Evolutionary conservation across 2,329 filamentous ascomycete species (phyloP), one percentile per base, ranked within the genome.

Genomic region (Westerdykella ornata): DNA sequence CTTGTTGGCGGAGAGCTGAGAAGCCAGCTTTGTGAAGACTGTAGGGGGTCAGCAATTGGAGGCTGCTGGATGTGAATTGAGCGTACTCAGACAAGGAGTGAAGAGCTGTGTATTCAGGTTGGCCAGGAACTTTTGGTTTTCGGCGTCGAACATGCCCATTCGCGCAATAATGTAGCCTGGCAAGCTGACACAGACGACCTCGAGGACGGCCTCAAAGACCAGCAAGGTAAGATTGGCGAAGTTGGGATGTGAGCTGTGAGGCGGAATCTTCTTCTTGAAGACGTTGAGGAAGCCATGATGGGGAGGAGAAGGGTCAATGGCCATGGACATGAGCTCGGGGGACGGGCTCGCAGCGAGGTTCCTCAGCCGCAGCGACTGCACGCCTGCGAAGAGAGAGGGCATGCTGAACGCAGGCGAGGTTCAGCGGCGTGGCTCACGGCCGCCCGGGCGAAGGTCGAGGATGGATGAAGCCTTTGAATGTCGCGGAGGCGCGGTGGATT

Each of bases 21-120:
- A 94, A 5, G 89, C 92, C 30, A 98, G 78, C 68, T 98, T 98
- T 13, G 87, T 95, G 68, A 97, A 98, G 66, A 98, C 88, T 92
- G 47, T 29, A 3, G 1, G 19, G 35, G 9, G 14, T 35, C 35
- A 43, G 37, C 20, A 17, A 33, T 14, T 16, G 12, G 16, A 43
- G 26, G 16, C 11, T n/a, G n/a, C 33, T 36, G 34, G 22, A 26
- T 26, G 22, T 9, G 34, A 36, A 35, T 34, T 28, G 13, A 28
- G n/a, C 61, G 47, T 80, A 94, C 87, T 94, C 49, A 98, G 80
- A 66, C 92, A 97, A 51, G 92, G 92, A 20, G 92, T 98, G 68
- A 98, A 98, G 32, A 98, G 76, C 71, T 85, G 86, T 44, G 96
- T 88, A 66, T 98, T 98, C 53, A 98, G 75, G 62, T 98, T 96